These are phyloP conservation scores for Colletotrichum lupini DNA, from an alignment of 2,329 filamentous ascomycete genomes.

Conservation along the genomic window DNA sequence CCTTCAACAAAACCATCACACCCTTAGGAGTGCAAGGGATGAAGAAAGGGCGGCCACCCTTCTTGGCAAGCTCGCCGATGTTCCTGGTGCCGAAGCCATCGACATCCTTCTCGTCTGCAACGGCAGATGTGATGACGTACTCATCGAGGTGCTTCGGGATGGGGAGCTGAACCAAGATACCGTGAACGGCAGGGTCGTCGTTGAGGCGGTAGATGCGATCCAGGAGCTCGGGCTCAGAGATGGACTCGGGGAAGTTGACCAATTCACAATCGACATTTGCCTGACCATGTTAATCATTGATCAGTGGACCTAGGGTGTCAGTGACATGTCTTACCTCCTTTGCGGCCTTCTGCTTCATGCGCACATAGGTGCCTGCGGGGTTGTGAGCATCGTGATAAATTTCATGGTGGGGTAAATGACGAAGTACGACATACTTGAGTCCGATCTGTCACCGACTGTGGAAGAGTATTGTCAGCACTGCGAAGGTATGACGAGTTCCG, in stretches of 20 bases:
- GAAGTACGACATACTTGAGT: conserved; percentile 76
- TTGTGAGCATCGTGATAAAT: conserved; percentile 46
- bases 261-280: conserved; percentile 91
- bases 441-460: conserved; percentile 88
- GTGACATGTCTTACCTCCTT: conserved; percentile 72
- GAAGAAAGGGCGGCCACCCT: conserved; percentile 89
- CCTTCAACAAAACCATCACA: conserved; percentile 90
- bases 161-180: conserved; percentile 93
- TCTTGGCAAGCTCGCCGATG: conserved; percentile 97
- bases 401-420: conserved; percentile 33
- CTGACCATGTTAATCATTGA: conserved; percentile 54
- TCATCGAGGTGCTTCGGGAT: conserved; percentile 91
- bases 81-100: conserved; percentile 95
- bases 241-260: conserved; percentile 83
- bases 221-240: conserved; percentile 87
- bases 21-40: conserved; percentile 96
- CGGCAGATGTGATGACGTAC: conserved; percentile 88
- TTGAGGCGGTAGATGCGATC: conserved; percentile 85
- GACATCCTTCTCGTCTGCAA: conserved; percentile 95
- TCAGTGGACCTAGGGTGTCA: neutral
- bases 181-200: conserved; percentile 86
- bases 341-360: conserved; percentile 99
- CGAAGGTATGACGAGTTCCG: neutral
- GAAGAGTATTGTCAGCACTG: conserved; percentile 22
- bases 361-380: conserved; percentile 88